These are phyloP conservation scores for Escovopsis sp. DNA, from an alignment of 2,329 filamentous ascomycete species.

Conservation along the genomic window DNA sequence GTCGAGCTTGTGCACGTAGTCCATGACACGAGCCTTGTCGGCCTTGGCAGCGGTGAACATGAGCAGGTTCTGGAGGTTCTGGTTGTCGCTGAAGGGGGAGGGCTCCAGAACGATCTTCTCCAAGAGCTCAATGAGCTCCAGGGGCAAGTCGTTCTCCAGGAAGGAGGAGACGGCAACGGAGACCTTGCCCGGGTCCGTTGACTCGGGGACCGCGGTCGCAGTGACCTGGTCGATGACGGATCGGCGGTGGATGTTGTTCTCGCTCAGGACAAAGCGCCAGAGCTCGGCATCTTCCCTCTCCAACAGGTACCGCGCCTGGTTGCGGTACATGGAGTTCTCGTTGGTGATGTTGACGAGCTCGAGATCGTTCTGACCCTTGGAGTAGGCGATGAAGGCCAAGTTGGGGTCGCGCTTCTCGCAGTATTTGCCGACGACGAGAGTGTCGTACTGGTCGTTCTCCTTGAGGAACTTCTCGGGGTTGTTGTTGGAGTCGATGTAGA, in stretches of 20 bases:
- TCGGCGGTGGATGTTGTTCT: slow-evolving; percentile 89
- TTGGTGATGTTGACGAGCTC: slow-evolving; percentile 97
- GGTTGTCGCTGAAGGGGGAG: slow-evolving; percentile 96
- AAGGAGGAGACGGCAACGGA: slow-evolving; percentile 89
- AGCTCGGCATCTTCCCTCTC: slow-evolving; percentile 82
- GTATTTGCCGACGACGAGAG: slow-evolving; percentile 86
- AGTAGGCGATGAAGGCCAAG: slow-evolving; percentile 85
- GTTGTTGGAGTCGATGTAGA: slow-evolving; percentile 98
- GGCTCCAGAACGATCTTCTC: slow-evolving; percentile 99
- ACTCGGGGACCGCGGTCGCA: slow-evolving; percentile 85
- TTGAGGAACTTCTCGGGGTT: slow-evolving; percentile 95
- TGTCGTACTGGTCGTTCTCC: slow-evolving; percentile 94
- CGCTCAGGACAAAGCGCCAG: slow-evolving; percentile 87
- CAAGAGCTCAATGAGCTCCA: slow-evolving; percentile 88
- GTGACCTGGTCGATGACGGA: slow-evolving; percentile 94
- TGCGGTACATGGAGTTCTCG: slow-evolving; percentile 98
- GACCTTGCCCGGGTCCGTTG: slow-evolving; percentile 84
- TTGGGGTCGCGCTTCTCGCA: slow-evolving; percentile 98
- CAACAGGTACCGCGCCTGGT: slow-evolving; percentile 88
- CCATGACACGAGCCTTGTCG: slow-evolving; percentile 87
- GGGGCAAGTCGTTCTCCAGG: slow-evolving; percentile 77
- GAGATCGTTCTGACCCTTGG: slow-evolving; percentile 92
- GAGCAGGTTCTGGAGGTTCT: slow-evolving; percentile 87
- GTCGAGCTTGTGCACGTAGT: slow-evolving; percentile 86
- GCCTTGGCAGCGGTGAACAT: slow-evolving; percentile 95